Conservation (phyloP, 805 yeast genomes). For the Cyberlindnera japonica region DNA sequence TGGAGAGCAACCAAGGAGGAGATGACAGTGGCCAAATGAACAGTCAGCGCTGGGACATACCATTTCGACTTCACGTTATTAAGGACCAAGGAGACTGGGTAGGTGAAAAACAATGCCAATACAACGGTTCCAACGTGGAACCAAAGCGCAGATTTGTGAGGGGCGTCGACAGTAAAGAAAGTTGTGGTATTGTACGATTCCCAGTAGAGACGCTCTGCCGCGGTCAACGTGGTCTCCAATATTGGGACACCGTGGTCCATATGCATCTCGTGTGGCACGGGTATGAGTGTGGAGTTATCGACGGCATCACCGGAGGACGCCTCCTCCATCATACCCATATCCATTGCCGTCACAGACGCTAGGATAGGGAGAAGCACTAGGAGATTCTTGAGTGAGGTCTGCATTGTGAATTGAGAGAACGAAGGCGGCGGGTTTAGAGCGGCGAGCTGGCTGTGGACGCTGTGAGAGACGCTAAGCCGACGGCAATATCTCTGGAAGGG, state of each 20-base stretch:
- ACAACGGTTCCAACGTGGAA: constrained; percentile 48
- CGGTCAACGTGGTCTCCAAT: constrained; percentile 56
- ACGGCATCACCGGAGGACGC: constrained; percentile 3
- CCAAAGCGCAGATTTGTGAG: constrained; percentile 48
- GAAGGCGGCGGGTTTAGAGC: too few relatives aligned
- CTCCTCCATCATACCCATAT: constrained; percentile 25
- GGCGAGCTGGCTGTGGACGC: neutral
- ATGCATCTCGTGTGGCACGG: constrained; percentile 48
- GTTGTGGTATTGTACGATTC: constrained; percentile 72
- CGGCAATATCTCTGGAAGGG: too few relatives aligned
- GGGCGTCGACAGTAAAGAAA: constrained; percentile 53
- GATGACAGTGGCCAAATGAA: constrained; percentile 44
- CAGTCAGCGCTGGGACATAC: constrained; percentile 53
- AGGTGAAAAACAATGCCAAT: constrained; percentile 47
- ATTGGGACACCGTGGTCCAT: constrained; percentile 78
- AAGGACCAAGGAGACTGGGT: constrained; percentile 66
- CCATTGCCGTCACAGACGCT: constrained; percentile 9
- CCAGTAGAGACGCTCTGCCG: constrained; percentile 79
- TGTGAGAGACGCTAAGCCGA: neutral
- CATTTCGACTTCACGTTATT: constrained; percentile 56
- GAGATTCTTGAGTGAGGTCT: neutral
- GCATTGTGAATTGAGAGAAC: constrained; percentile 10
- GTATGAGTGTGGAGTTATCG: constrained; percentile 23
- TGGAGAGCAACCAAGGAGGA: constrained; percentile 53
- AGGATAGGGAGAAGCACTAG: constrained; percentile 3